phyloP scores from a whole-genome alignment of 495 filamentous ascomycete species.

The Penicillium argentinense region DNA sequence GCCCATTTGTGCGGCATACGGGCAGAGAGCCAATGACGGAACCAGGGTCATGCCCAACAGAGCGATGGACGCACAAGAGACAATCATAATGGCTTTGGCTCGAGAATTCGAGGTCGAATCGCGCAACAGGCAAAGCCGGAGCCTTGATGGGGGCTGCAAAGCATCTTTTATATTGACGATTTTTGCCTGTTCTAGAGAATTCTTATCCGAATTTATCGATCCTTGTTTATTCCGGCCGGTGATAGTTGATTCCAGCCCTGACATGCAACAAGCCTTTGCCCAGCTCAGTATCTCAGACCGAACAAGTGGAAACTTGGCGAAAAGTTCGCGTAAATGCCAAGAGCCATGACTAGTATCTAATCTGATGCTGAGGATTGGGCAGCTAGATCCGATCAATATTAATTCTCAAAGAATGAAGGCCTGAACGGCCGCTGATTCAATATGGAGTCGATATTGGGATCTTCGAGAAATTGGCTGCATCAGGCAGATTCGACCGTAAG shows the following conservation, averaged over 20 bases:
- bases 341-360: background rate
- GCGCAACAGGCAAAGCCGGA: background rate
- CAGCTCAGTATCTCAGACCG: background rate
- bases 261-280: background rate
- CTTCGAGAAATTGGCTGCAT: background rate
- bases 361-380: background rate
- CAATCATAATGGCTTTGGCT: background rate
- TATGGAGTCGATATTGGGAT: background rate
- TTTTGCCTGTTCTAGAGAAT: background rate
- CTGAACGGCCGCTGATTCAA: background rate
- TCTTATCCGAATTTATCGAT: background rate
- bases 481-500: background rate
- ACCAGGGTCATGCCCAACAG: slow-evolving; percentile 1
- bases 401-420: background rate
- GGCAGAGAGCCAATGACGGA: slow-evolving; percentile 5
- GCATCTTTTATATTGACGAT: background rate
- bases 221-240: background rate
- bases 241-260: background rate
- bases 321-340: background rate
- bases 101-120: background rate
- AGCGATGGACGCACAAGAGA: background rate
- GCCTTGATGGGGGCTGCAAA: background rate
- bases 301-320: background rate
- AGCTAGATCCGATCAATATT: too few species aligned
- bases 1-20: slow-evolving; percentile 6